phyloP scores from a whole-genome alignment of 1,284 basidiomycete genomes.

The Xanthoconium separans region DNA sequence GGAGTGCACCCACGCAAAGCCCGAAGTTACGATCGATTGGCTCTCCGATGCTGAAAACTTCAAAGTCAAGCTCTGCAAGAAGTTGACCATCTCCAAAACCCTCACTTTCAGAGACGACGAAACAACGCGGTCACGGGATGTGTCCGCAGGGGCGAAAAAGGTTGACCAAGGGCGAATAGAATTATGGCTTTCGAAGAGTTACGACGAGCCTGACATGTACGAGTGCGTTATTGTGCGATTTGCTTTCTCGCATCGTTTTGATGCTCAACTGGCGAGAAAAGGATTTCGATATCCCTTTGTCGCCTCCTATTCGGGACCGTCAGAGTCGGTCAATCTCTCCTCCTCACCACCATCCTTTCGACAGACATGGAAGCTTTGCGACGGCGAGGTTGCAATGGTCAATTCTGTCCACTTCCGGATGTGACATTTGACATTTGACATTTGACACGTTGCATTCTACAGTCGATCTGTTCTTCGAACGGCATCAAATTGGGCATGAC shows the following conservation, averaged over 20 bases:
- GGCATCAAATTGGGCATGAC: too few relatives aligned
- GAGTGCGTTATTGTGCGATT: background rate
- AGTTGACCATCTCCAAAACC: background rate
- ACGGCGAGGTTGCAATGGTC: constrained; percentile 1
- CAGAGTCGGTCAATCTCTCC: background rate
- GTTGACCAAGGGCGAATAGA: background rate
- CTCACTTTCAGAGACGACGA: background rate
- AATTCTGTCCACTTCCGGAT: background rate
- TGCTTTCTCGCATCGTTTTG: background rate
- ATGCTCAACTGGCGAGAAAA: background rate
- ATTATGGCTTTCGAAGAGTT: background rate
- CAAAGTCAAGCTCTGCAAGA: constrained; percentile 2
- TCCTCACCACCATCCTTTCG: background rate
- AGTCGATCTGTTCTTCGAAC: too few relatives aligned
- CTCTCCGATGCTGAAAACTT: background rate
- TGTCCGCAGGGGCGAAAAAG: background rate
- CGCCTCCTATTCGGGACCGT: background rate
- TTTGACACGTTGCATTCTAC: too few relatives aligned
- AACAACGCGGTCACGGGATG: background rate
- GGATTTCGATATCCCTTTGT: constrained; percentile 1
- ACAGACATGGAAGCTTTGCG: background rate
- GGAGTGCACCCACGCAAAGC: background rate
- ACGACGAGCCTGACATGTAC: background rate
- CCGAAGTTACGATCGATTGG: background rate
- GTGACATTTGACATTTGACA: too few relatives aligned